Conservation (phyloP, 2,329 filamentous ascomycete species). For the Pestalotiopsis sp. region DNA sequence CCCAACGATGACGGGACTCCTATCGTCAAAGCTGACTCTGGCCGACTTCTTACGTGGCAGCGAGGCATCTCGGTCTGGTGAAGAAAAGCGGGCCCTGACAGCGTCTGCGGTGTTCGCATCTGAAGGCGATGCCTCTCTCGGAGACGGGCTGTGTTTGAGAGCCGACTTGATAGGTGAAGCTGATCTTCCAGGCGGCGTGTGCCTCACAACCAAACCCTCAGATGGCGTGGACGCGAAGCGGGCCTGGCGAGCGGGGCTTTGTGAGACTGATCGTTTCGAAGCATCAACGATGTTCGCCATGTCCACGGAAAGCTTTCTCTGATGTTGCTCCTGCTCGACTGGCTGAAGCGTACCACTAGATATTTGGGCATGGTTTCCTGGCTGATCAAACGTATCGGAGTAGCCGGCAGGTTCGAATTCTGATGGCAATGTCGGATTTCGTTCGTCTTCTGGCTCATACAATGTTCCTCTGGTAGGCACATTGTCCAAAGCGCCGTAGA, state of each 20-base stretch:
- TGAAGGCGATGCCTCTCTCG: constrained; percentile 51
- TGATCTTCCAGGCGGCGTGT: constrained; percentile 71
- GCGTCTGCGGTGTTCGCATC: constrained; percentile 50
- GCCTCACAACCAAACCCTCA: constrained; percentile 59
- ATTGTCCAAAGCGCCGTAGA: constrained; percentile 35
- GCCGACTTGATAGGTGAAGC: constrained; percentile 79
- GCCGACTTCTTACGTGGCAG: constrained; percentile 63
- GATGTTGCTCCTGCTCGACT: constrained; percentile 16
- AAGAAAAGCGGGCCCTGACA: constrained; percentile 25
- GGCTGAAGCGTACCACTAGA: not conserved
- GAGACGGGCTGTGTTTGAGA: constrained; percentile 65
- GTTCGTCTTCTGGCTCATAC: constrained; percentile 14
- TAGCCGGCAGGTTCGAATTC: constrained; percentile 1
- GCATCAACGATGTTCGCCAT: constrained; percentile 21
- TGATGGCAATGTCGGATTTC: not conserved
- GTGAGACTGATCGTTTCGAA: constrained; percentile 44
- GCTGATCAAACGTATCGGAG: constrained; percentile 6
- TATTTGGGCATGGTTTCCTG: not conserved
- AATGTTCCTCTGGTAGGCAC: constrained; percentile 35
- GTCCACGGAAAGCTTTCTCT: constrained; percentile 26
- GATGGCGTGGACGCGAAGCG: constrained; percentile 63
- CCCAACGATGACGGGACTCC: constrained; percentile 56
- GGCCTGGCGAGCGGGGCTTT: constrained; percentile 68
- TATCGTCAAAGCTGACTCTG: constrained; percentile 80
- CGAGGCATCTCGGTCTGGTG: constrained; percentile 34